Percentiles rank a stretch among this genome's conserved stretches.
These are phyloP conservation scores for Ustilago sp. DNA, from an alignment of 1,284 basidiomycete species.

Conservation along the genomic window DNA sequence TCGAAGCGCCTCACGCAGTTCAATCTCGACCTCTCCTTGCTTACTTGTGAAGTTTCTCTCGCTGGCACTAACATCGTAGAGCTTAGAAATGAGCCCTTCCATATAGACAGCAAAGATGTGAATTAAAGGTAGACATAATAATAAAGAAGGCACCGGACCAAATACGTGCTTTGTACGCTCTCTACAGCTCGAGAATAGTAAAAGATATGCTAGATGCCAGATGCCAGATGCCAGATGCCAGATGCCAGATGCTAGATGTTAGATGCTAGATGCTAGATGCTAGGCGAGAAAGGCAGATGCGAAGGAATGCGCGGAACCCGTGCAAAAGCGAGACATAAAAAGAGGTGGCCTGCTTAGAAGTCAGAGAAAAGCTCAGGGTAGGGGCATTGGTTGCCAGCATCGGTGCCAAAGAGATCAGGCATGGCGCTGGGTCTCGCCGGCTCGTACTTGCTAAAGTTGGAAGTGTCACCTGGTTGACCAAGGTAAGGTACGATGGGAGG, in stretches of 20 bases:
- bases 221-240: not conserved
- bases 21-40: too few relatives aligned
- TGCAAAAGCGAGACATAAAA: not conserved
- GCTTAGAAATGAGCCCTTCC: not conserved
- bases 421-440: slow-evolving; percentile 30
- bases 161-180: slow-evolving; percentile 4
- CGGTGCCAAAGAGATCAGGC: slow-evolving; percentile 35
- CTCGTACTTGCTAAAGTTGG: slow-evolving; percentile 55
- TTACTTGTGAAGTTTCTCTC: too few relatives aligned
- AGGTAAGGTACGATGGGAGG: slow-evolving; percentile 73
- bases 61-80: too few relatives aligned
- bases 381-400: slow-evolving; percentile 16
- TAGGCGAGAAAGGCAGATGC: slow-evolving; percentile 5
- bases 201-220: slow-evolving; percentile 12
- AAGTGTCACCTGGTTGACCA: slow-evolving; percentile 75
- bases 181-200: not conserved
- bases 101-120: not conserved
- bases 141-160: slow-evolving; percentile 8
- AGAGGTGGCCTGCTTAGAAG: slow-evolving; percentile 18
- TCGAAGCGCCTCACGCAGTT: too few relatives aligned
- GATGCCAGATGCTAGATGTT: slow-evolving; percentile 2
- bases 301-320: not conserved
- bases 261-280: slow-evolving; percentile 10
- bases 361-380: slow-evolving; percentile 34
- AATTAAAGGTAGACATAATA: slow-evolving; percentile 18